Evolutionary conservation across 225 moss, liverwort and hornwort species (phyloP).

Genomic region (Asterella californica): DNA sequence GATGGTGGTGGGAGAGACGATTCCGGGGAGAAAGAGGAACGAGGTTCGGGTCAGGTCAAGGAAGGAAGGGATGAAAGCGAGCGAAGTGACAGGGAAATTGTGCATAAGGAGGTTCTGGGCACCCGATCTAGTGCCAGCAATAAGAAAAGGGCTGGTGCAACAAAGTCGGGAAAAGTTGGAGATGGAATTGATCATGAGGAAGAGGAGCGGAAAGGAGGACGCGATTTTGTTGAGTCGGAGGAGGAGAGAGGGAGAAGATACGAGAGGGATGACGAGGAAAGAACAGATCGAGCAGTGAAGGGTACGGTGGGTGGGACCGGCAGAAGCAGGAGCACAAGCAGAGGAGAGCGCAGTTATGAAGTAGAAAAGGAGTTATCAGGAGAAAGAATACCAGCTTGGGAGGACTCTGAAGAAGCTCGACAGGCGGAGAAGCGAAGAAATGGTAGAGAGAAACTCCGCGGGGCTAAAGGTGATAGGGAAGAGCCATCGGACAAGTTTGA

Average conservation of each 20-base stretch:
- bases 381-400: not conserved
- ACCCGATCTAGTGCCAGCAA: conserved; percentile 10
- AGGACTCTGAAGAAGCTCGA: conserved; percentile 19
- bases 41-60: conserved; percentile 13
- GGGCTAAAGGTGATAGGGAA: conserved; percentile 20
- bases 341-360: conserved; percentile 19
- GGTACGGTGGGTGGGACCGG: not conserved
- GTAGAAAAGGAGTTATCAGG: conserved; percentile 9
- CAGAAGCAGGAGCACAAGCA: conserved; percentile 18
- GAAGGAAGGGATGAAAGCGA: conserved; percentile 15
- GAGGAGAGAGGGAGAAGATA: conserved; percentile 9
- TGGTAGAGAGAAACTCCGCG: conserved; percentile 28
- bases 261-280: conserved; percentile 18
- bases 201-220: conserved; percentile 5
- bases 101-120: conserved; percentile 1
- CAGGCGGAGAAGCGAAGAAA: not conserved
- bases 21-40: conserved; percentile 8
- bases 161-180: conserved; percentile 1
- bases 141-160: conserved; percentile 14
- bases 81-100: conserved; percentile 4
- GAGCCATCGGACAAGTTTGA: conserved; percentile 28
- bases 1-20: conserved; percentile 12
- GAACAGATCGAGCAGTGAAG: conserved; percentile 12
- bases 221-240: conserved; percentile 14
- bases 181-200: conserved; percentile 8